Percentiles rank a stretch among this genome's conserved stretches.
phyloP scores from a whole-genome alignment of 805 yeast genomes.

The Starmerella apicola region DNA sequence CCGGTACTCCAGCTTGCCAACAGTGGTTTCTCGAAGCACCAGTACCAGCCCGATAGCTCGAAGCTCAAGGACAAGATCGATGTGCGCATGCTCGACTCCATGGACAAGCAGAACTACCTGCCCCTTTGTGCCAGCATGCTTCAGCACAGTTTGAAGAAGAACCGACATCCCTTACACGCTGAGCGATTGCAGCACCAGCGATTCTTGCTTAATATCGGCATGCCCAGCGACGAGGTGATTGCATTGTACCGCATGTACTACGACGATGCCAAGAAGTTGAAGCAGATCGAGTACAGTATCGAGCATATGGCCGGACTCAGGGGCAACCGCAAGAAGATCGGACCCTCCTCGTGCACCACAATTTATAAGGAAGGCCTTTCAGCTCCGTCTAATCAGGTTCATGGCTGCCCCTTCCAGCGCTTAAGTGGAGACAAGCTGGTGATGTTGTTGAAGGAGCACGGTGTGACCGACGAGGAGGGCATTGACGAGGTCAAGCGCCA shows the following conservation, averaged over 20 bases:
- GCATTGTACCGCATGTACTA: constrained; percentile 59
- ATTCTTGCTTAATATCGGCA: constrained; percentile 82
- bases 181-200: constrained; percentile 80
- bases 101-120: constrained; percentile 47
- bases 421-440: constrained; percentile 52
- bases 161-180: constrained; percentile 64
- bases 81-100: constrained; percentile 45
- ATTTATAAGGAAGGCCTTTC: constrained; percentile 54
- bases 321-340: constrained; percentile 76
- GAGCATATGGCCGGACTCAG: constrained; percentile 85
- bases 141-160: constrained; percentile 44
- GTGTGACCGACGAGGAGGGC: constrained; percentile 44
- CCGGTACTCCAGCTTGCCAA: constrained; percentile 69
- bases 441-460: constrained; percentile 46
- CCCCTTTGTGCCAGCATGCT: constrained; percentile 72
- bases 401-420: constrained; percentile 90
- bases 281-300: constrained; percentile 73
- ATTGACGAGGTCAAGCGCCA: constrained; percentile 54
- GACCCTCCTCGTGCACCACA: constrained; percentile 73
- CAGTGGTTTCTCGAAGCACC: constrained; percentile 38
- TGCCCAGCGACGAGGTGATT: constrained; percentile 75
- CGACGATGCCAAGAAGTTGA: constrained; percentile 8
- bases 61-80: constrained; percentile 35
- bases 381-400: constrained; percentile 36
- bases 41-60: constrained; percentile 22